Conservation (phyloP, 345 rosid genomes). For the Salix purpurea region DNA sequence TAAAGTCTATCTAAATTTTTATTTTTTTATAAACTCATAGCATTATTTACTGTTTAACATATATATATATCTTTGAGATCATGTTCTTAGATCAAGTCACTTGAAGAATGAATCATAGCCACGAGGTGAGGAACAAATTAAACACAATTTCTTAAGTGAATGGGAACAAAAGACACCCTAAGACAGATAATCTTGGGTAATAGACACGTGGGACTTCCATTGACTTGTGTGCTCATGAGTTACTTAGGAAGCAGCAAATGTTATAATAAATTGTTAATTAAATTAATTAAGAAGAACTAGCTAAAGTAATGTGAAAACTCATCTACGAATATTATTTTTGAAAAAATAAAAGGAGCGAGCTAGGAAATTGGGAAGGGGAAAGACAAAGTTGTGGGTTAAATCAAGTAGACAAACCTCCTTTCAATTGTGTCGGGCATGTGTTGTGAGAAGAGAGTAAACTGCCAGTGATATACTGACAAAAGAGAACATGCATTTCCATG, state of each 20-base stretch:
- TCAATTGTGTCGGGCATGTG: slow-evolving; percentile 42
- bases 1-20: no score
- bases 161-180: background rate
- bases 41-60: no score
- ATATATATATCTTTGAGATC: no score
- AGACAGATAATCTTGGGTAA: background rate
- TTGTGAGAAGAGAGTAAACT: slow-evolving; percentile 5
- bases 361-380: background rate
- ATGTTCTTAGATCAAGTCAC: background rate
- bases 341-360: background rate
- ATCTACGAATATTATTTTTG: background rate
- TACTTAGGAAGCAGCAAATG: background rate
- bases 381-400: slow-evolving; percentile 43
- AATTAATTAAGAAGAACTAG: background rate
- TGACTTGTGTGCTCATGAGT: background rate
- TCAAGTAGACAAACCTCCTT: slow-evolving; percentile 22
- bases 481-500: slow-evolving; percentile 46
- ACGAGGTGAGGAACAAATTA: background rate
- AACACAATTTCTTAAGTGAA: background rate
- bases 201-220: background rate
- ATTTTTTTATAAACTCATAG: no score
- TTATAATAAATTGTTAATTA: background rate
- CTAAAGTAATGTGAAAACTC: background rate
- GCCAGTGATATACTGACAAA: slow-evolving; percentile 33
- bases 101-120: background rate